Conservation (phyloP, 2,329 filamentous ascomycete genomes). For the Aspergillus sp. region DNA sequence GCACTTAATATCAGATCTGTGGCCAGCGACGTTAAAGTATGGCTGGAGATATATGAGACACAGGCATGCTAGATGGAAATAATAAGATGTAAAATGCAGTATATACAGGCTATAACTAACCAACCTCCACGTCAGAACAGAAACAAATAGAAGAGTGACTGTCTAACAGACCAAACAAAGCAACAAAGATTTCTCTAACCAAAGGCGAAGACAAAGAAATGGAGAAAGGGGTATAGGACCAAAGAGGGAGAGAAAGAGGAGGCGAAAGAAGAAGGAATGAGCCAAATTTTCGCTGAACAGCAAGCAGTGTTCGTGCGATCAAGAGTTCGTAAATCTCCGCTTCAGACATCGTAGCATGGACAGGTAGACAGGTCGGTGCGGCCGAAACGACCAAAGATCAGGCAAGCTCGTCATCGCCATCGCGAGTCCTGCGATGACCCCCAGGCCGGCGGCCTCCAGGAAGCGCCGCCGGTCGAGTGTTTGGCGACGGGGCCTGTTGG, state of each 20-base stretch:
- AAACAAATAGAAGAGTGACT: too few species aligned
- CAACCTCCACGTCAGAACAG: too few species aligned
- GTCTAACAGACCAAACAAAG: too few species aligned
- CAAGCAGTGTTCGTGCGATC: slow-evolving; percentile 1
- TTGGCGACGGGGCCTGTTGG: slow-evolving; percentile 31
- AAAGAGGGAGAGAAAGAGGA: slow-evolving; percentile 4
- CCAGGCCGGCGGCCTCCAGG: slow-evolving; percentile 24
- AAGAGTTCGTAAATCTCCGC: slow-evolving; percentile 12
- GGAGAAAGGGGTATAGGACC: slow-evolving; percentile 2
- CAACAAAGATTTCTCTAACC: too few species aligned
- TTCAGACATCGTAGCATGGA: slow-evolving; percentile 9
- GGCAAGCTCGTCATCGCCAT: slow-evolving; percentile 13
- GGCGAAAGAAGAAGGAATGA: slow-evolving; percentile 4
- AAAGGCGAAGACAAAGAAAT: slow-evolving; percentile 8
- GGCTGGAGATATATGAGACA: too few species aligned
- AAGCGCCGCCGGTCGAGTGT: slow-evolving; percentile 24
- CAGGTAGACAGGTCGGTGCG: slow-evolving; percentile 1
- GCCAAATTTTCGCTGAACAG: slow-evolving; percentile 4
- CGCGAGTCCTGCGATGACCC: slow-evolving; percentile 19
- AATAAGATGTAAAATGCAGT: too few species aligned
- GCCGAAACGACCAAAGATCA: slow-evolving; percentile 2
- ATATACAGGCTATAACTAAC: too few species aligned
- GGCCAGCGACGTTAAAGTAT: too few species aligned
- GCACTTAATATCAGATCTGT: too few species aligned
- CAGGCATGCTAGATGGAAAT: too few species aligned